A percentile compares a stretch with the other conserved stretches of the same genome.
Evolutionary conservation across 805 yeast species (phyloP).

Genomic region (Candida suzukii): DNA sequence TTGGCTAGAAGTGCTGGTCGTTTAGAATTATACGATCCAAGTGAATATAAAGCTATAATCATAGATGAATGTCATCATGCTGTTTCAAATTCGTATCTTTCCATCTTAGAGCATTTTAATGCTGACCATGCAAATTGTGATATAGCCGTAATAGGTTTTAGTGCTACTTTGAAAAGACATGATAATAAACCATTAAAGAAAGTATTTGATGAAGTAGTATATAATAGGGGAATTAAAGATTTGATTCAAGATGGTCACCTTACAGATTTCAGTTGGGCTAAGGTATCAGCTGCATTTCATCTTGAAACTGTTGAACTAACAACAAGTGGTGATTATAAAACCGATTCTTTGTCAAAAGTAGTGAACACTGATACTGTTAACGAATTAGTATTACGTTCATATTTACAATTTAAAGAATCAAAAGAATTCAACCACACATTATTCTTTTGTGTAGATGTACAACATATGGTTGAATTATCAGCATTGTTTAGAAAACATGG

Average conservation of each 20-base stretch:
- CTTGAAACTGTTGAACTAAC: slow-evolving; percentile 15
- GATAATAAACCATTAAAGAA: slow-evolving; percentile 55
- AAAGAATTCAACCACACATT: slow-evolving; percentile 52
- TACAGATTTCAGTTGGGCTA: slow-evolving; percentile 59
- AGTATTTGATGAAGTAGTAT: slow-evolving; percentile 69
- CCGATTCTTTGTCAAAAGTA: slow-evolving; percentile 41
- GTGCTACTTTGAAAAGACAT: slow-evolving; percentile 80
- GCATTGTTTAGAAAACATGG: slow-evolving; percentile 50
- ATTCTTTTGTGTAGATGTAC: slow-evolving; percentile 70
- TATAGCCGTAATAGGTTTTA: slow-evolving; percentile 69
- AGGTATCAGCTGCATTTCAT: slow-evolving; percentile 36
- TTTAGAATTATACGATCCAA: slow-evolving; percentile 46
- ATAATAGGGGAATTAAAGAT: slow-evolving; percentile 53
- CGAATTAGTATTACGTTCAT: slow-evolving; percentile 46
- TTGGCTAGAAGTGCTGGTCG: slow-evolving; percentile 37
- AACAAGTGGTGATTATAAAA: slow-evolving; percentile 45
- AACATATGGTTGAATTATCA: slow-evolving; percentile 53
- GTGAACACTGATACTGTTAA: slow-evolving; percentile 52
- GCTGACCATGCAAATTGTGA: slow-evolving; percentile 34
- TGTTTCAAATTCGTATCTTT: slow-evolving; percentile 59
- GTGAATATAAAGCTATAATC: slow-evolving; percentile 62
- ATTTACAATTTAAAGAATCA: slow-evolving; percentile 35
- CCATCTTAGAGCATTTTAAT: slow-evolving; percentile 52
- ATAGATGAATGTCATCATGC: slow-evolving; percentile 94
- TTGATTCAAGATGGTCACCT: slow-evolving; percentile 68